phyloP scores from a whole-genome alignment of 2,329 filamentous ascomycete species.

The Magnaporthiopsis poae region DNA sequence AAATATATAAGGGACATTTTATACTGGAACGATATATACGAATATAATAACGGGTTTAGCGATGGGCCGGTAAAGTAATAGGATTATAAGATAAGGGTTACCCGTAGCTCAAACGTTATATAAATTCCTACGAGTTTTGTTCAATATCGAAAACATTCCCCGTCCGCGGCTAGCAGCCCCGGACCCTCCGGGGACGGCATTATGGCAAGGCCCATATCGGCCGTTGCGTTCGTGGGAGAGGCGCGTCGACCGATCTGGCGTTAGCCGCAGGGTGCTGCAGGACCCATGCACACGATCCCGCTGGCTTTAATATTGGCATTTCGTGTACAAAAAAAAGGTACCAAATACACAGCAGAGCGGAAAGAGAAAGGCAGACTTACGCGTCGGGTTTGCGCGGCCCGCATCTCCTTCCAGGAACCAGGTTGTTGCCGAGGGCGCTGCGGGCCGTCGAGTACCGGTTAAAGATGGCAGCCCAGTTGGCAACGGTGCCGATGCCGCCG shows the following conservation, averaged over 20 bases:
- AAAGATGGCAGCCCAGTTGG: too few species aligned
- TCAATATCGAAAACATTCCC: too few species aligned
- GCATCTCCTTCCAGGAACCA: background rate
- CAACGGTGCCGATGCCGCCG: too few species aligned
- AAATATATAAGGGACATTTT: conserved; percentile 3
- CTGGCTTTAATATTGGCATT: background rate
- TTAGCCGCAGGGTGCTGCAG: background rate
- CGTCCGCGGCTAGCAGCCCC: too few species aligned
- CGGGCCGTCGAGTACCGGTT: too few species aligned
- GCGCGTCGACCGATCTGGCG: too few species aligned
- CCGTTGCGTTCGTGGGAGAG: background rate
- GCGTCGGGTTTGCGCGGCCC: background rate
- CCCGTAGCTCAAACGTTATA: too few species aligned
- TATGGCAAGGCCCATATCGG: too few species aligned
- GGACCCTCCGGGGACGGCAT: background rate
- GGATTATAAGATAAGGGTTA: too few species aligned
- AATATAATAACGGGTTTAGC: background rate
- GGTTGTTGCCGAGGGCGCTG: background rate
- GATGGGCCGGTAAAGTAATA: too few species aligned
- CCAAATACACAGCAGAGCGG: too few species aligned
- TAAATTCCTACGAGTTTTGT: background rate
- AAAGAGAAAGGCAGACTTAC: background rate
- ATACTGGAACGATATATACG: conserved; percentile 9
- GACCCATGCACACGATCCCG: background rate
- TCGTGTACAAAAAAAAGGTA: background rate